Evolutionary conservation across 202 grass and related monocot species (phyloP), one percentile per base, ranked within the genome.

Genomic region (Schoenoplectus tabernaemontani): DNA sequence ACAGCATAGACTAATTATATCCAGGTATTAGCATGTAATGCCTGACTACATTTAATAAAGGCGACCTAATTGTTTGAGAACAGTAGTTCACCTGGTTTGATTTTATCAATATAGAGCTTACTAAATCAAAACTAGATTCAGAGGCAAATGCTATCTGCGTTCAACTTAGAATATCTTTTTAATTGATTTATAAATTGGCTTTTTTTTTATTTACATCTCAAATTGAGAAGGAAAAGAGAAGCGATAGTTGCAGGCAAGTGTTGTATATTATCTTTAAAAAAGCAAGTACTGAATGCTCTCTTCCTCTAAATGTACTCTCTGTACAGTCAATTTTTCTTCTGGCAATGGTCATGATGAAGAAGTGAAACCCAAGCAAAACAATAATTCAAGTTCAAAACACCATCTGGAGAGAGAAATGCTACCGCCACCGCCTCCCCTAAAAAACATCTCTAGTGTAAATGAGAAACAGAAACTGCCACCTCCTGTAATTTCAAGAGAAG

Each of bases 371-470:
- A 72, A 61, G 0, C 82, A 92, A 85, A 86, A 64, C 56, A 86
- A 87, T 64, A 83, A 76, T 86, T 83, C 86, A 53, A 30, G 73
- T 87, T 41, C 77, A 24, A 93, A 87, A 77, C 74, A 85, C 11
- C 84, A 83, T 75, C 68, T 47, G 62, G 83, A 93, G 76, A 93
- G 85, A 76, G 85, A 90, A 57, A 94, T 92, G 84, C 86, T 66
- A 39, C 87, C 86, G 5, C 90, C 78, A 4, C 82, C 82, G n/a
- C 91, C 83, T 2, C 83, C 84, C 66, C 79, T 33, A 71, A 89
- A 77, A 38, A 91, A 63, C 69, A 88, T 82, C 81, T 72, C 76
- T 37, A 80, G 82, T 80, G 80, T 50, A 50, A 90, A 81, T 44
- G 91, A 90, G 59, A 92, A 89, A 72, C 83, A 83, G 24, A 79